Percentiles rank a stretch among this genome's conserved stretches.
Evolutionary conservation across 129 eudicot species (phyloP).

Genomic region (Smallanthus sonchifolius): DNA sequence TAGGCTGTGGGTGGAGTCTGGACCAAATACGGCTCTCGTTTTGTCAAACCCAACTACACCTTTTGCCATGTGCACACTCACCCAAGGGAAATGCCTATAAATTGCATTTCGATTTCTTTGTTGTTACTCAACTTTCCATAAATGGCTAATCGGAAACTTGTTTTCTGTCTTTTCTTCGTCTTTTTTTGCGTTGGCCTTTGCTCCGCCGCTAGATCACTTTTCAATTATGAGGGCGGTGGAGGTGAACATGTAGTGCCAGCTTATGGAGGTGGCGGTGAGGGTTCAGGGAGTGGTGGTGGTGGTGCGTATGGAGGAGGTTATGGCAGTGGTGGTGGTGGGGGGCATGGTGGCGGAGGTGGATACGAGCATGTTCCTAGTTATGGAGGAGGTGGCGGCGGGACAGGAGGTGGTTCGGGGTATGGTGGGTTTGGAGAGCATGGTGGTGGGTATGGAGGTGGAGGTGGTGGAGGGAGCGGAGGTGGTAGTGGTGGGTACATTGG

Average conservation of each 20-base stretch:
- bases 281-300: constrained; percentile 36
- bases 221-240: constrained; percentile 31
- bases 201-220: constrained; percentile 45
- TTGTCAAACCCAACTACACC: constrained; percentile 23
- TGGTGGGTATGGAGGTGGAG: constrained; percentile 49
- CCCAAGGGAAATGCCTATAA: constrained; percentile 21
- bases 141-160: constrained; percentile 36
- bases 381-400: constrained; percentile 39
- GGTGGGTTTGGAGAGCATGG: constrained; percentile 47
- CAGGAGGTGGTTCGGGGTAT: constrained; percentile 41
- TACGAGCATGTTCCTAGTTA: constrained; percentile 37
- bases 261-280: constrained; percentile 40
- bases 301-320: constrained; percentile 35
- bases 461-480: constrained; percentile 37
- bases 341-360: constrained; percentile 41
- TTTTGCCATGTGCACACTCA: constrained; percentile 35
- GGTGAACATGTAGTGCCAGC: constrained; percentile 27
- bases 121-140: constrained; percentile 19
- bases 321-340: constrained; percentile 35
- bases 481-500: constrained; percentile 43
- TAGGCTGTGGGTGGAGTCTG: constrained; percentile 17
- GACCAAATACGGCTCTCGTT: constrained; percentile 11
- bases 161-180: constrained; percentile 27
- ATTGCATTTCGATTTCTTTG: constrained; percentile 10
- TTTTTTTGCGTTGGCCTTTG: constrained; percentile 36